Evolutionary conservation across 495 filamentous ascomycete genomes (phyloP), one percentile per base, ranked within the genome.

Genomic region (Hapsidospora chrysogenum): DNA sequence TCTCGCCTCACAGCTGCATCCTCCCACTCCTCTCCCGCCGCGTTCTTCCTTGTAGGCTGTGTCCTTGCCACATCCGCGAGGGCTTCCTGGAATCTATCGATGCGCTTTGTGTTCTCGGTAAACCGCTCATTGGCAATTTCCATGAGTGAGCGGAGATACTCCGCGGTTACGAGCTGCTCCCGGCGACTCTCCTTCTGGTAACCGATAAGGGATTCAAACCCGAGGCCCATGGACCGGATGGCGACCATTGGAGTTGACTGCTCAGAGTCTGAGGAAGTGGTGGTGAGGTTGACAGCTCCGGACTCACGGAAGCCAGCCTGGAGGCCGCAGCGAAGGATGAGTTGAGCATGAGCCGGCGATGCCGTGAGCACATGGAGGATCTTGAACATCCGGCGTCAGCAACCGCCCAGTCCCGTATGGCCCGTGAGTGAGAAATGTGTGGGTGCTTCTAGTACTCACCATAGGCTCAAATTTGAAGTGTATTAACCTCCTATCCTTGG

Each of bases 381-480:
- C 85, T 92, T 42, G 7, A 14, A 4, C n/a, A n/a, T n/a, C n/a
- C n/a, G n/a, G n/a, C n/a, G n/a, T n/a, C n/a, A n/a, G n/a, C n/a
- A n/a, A n/a, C n/a, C n/a, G n/a, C n/a, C n/a, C n/a, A n/a, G 17
- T 4, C 10, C 9, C 3, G 9, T 17, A 1, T 11, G 20, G 30
- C 20, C 15, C 17, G 30, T 9, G 3, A 14, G 16, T 22, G 15
- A 9, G 17, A 39, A 51, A 37, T 50, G 37, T 17, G 23, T 10
- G 30, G 14, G 30, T 21, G 26, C 41, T 21, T 41, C 15, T 30
- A 42, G 45, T 30, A 34, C 72, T 41, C 66, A 89, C 86, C 84
- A 96, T 81, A 21, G 87, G 81, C 50, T 94, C 86, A 48, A 87
- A 94, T 52, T 89, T 86, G 61, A 94, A 80, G 50, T 84, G 83